Conservation (phyloP, 2,329 filamentous ascomycete species). For the Emmonsia crescens region DNA sequence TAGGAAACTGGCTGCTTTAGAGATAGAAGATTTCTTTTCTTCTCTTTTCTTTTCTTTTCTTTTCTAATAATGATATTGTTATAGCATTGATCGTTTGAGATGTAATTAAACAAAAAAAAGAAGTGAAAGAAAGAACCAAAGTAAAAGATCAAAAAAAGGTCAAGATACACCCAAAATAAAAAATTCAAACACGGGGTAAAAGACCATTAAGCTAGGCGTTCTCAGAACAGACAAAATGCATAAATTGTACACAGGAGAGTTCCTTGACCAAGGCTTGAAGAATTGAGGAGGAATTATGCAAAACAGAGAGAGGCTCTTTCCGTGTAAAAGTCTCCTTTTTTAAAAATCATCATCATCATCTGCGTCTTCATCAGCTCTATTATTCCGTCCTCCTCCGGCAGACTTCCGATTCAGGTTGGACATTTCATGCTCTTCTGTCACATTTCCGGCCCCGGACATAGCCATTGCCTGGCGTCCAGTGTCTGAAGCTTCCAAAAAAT, state of each 20-base stretch:
- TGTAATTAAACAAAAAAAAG: background rate
- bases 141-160: background rate
- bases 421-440: constrained; percentile 50
- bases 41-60: background rate
- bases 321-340: background rate
- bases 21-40: background rate
- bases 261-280: background rate
- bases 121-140: background rate
- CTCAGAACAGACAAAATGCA: background rate
- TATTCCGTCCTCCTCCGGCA: background rate
- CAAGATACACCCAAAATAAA: background rate
- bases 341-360: constrained; percentile 1
- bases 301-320: background rate
- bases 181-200: background rate
- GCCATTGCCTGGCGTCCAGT: constrained; percentile 72
- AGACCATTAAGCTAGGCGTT: background rate
- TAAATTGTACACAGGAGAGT: background rate
- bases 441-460: constrained; percentile 45
- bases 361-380: background rate
- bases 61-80: background rate
- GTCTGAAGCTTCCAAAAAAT: constrained; percentile 82
- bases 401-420: constrained; percentile 21
- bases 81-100: background rate
- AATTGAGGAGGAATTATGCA: background rate
- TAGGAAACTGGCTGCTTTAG: background rate